These are phyloP conservation scores for Bruguiera sexangula DNA, from an alignment of 345 rosid genomes.

Conservation along the genomic window DNA sequence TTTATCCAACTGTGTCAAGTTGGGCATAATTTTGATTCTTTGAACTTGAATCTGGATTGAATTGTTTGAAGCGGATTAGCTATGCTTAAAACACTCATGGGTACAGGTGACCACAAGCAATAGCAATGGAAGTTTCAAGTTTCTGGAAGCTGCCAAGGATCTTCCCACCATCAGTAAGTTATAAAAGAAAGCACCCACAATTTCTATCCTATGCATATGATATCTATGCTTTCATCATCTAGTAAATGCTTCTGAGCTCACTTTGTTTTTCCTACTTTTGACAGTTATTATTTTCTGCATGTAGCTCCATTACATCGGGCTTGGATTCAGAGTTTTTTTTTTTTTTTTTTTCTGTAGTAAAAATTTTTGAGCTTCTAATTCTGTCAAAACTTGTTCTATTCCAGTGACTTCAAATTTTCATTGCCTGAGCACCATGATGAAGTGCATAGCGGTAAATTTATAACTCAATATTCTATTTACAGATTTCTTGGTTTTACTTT, in stretches of 20 bases:
- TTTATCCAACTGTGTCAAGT: neutral
- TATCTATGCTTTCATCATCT: neutral
- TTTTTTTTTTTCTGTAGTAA: neutral
- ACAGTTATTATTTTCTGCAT: neutral
- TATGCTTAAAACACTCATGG: slow-evolving; percentile 15
- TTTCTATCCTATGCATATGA: neutral
- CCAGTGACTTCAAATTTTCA: slow-evolving; percentile 77
- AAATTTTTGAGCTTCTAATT: slow-evolving; percentile 22
- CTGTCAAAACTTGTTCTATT: slow-evolving; percentile 15
- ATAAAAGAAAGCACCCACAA: neutral
- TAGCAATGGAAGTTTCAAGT: slow-evolving; percentile 54
- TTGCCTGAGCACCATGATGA: slow-evolving; percentile 86
- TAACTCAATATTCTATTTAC: neutral
- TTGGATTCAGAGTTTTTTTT: neutral
- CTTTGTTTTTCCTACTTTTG: neutral
- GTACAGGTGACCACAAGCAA: slow-evolving; percentile 47
- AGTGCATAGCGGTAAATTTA: slow-evolving; percentile 78
- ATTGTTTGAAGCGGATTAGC: slow-evolving; percentile 1
- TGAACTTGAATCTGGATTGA: slow-evolving; percentile 5
- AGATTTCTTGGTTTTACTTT: too few species aligned
- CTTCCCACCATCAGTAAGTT: slow-evolving; percentile 83
- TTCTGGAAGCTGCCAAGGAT: slow-evolving; percentile 76
- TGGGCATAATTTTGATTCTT: neutral
- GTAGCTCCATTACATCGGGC: neutral
- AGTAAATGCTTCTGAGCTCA: neutral